Conservation (phyloP, 208 protist genomes). For the Leishmania major region DNA sequence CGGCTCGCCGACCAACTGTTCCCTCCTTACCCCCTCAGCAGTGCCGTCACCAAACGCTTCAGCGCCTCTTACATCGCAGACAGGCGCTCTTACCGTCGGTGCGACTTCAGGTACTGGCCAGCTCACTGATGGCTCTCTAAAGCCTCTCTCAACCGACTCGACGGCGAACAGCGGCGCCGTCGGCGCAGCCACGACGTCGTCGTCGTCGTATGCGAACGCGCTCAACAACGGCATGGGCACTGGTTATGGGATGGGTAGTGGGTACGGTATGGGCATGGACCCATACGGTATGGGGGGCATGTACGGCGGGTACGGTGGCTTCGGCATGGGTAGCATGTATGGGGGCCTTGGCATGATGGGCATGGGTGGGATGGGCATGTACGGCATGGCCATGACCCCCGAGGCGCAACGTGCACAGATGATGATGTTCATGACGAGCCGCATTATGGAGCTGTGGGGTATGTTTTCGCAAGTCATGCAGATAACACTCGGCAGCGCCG, state of each 20-base stretch:
- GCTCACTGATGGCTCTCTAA: not conserved
- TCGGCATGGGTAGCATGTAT: conserved; percentile 42
- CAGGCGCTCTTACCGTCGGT: conserved; percentile 11
- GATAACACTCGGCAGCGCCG: conserved; percentile 76
- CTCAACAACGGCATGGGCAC: conserved; percentile 5
- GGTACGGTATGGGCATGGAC: conserved; percentile 23
- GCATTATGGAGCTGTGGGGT: conserved; percentile 84
- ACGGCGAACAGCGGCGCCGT: not conserved
- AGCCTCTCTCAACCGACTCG: not conserved
- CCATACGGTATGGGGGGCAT: conserved; percentile 27
- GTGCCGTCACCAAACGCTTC: not conserved
- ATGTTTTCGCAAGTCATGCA: conserved; percentile 90
- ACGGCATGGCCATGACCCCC: conserved; percentile 80
- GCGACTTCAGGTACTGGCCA: not conserved
- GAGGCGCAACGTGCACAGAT: conserved; percentile 85
- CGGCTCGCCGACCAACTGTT: conserved; percentile 3
- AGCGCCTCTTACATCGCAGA: conserved; percentile 11
- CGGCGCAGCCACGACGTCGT: not conserved
- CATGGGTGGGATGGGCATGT: conserved; percentile 67
- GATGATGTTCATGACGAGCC: conserved; percentile 89
- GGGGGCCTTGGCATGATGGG: conserved; percentile 61
- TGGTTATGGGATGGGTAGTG: not conserved
- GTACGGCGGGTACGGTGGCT: conserved; percentile 28
- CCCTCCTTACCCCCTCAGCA: not conserved
- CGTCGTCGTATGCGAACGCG: not conserved